Evolutionary conservation across 768 basidiomycete species (phyloP).

Genomic region (Cubamyces sp.): DNA sequence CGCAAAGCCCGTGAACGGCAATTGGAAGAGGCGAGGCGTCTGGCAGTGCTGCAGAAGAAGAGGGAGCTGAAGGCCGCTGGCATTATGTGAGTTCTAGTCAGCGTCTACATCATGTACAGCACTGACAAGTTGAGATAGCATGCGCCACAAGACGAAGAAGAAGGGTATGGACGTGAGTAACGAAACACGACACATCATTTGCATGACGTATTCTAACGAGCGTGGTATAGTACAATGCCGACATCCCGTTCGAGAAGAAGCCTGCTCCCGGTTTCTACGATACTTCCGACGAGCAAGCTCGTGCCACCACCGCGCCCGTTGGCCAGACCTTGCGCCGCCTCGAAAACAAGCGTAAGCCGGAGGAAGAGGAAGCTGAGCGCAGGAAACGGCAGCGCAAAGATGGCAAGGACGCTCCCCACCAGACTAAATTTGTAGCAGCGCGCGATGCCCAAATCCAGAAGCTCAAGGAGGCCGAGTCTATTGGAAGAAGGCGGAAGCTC

Average conservation of each 20-base stretch:
- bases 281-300: constrained; percentile 90
- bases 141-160: constrained; percentile 93
- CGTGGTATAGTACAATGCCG: constrained; percentile 84
- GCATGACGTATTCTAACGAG: constrained; percentile 15
- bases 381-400: constrained; percentile 82
- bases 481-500: constrained; percentile 84
- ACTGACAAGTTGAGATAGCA: constrained; percentile 47
- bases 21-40: constrained; percentile 90
- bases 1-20: constrained; percentile 97
- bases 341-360: constrained; percentile 94
- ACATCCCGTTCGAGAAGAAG: constrained; percentile 98
- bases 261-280: constrained; percentile 97
- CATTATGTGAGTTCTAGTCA: constrained; percentile 61
- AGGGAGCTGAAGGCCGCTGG: constrained; percentile 97
- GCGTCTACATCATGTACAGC: neutral
- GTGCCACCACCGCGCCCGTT: constrained; percentile 83
- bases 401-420: constrained; percentile 64
- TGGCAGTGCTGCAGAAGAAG: constrained; percentile 97
- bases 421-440: constrained; percentile 96
- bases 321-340: constrained; percentile 90
- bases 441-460: constrained; percentile 98
- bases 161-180: constrained; percentile 93
- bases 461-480: constrained; percentile 95
- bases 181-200: constrained; percentile 1
- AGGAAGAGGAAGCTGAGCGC: constrained; percentile 91